Evolutionary conservation across 1,284 basidiomycete genomes (phyloP).

Genomic region (Cryptococcus sp.): DNA sequence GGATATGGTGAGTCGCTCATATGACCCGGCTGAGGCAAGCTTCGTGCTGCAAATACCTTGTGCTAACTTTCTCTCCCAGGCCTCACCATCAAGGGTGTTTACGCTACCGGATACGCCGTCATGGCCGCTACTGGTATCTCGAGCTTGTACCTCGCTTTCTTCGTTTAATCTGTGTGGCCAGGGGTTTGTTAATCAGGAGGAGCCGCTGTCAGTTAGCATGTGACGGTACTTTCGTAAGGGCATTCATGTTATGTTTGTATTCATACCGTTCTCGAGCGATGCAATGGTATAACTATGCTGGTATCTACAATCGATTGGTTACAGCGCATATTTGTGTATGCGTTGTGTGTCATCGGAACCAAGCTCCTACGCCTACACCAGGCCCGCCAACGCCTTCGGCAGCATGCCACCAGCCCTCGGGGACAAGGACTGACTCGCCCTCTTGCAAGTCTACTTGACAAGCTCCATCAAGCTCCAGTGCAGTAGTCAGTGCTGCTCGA

Average conservation of each 20-base stretch:
- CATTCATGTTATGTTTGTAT: too few relatives aligned
- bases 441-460: conserved; percentile 31
- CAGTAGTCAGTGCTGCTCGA: conserved; percentile 18
- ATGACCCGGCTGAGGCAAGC: background rate
- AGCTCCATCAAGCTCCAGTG: conserved; percentile 28
- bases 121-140: conserved; percentile 75
- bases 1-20: conserved; percentile 72
- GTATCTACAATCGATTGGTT: too few relatives aligned
- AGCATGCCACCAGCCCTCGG: conserved; percentile 49
- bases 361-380: conserved; percentile 45
- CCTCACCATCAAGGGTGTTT: conserved; percentile 74
- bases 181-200: too few relatives aligned
- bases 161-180: conserved; percentile 36
- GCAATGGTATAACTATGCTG: too few relatives aligned
- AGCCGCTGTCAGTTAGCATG: too few relatives aligned
- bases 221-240: too few relatives aligned
- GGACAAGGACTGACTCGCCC: conserved; percentile 46
- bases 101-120: conserved; percentile 77
- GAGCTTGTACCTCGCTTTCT: conserved; percentile 66
- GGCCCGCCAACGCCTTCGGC: conserved; percentile 34
- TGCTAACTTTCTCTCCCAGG: conserved; percentile 59
- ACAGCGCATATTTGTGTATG: too few relatives aligned
- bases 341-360: conserved; percentile 35
- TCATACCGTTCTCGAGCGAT: too few relatives aligned
- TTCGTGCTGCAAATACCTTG: background rate